Percentiles rank a stretch among this genome's conserved stretches.
Evolutionary conservation across 495 filamentous ascomycete genomes (phyloP).

Genomic region (Aspergillus sclerotiicarbonarius): DNA sequence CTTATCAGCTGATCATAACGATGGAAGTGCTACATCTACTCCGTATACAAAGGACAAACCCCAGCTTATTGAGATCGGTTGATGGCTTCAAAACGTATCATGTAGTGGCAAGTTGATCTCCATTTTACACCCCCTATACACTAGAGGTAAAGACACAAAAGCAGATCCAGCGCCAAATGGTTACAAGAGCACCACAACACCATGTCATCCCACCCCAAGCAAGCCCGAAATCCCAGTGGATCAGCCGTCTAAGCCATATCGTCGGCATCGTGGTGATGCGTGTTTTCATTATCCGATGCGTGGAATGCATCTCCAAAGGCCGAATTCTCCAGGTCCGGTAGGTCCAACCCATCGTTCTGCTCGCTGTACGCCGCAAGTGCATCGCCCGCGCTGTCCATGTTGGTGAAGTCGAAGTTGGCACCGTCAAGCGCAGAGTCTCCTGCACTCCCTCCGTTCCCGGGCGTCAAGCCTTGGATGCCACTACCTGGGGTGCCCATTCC

Average conservation of each 20-base stretch:
- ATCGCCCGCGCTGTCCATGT: slow-evolving; percentile 61
- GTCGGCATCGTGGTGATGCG: slow-evolving; percentile 43
- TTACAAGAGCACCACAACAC: background rate
- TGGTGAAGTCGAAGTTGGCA: slow-evolving; percentile 54
- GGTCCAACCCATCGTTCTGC: slow-evolving; percentile 48
- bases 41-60: background rate
- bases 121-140: background rate
- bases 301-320: slow-evolving; percentile 65
- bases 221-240: background rate
- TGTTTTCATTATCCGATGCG: slow-evolving; percentile 52
- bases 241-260: slow-evolving; percentile 32
- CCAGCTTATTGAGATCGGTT: no score
- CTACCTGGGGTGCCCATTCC: slow-evolving; percentile 29
- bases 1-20: no score
- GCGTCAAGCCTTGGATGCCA: slow-evolving; percentile 26
- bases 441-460: slow-evolving; percentile 21
- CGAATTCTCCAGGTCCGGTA: slow-evolving; percentile 55
- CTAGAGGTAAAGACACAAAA: no score
- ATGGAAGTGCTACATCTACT: no score
- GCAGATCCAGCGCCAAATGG: slow-evolving; percentile 2
- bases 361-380: slow-evolving; percentile 59
- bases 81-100: no score
- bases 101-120: background rate
- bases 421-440: slow-evolving; percentile 38
- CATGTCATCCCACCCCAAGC: slow-evolving; percentile 1